Percentiles rank a stretch among this genome's conserved stretches.
Conservation (phyloP, 1,284 basidiomycete species). For the Volvariella surrecta region DNA sequence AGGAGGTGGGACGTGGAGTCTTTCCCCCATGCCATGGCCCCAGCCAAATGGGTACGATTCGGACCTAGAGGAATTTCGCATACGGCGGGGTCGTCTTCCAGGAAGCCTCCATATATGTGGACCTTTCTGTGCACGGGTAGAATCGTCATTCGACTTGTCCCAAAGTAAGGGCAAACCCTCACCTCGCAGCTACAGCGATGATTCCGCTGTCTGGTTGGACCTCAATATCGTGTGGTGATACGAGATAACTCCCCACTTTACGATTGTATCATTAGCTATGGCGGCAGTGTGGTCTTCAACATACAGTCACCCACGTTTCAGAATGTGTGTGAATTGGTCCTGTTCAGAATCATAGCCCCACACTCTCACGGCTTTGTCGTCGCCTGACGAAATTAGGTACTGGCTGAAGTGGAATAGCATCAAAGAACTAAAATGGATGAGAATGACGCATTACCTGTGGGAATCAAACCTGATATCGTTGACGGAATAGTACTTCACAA, state of each 20-base stretch:
- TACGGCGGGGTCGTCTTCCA: not conserved
- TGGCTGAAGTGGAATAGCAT: conserved; percentile 11
- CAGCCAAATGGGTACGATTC: conserved; percentile 24
- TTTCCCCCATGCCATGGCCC: conserved; percentile 47
- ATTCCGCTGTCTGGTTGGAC: conserved; percentile 25
- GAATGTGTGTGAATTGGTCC: conserved; percentile 8
- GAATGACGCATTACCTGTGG: conserved; percentile 15
- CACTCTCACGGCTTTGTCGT: conserved; percentile 22
- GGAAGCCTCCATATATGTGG: conserved; percentile 13
- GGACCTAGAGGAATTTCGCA: not conserved
- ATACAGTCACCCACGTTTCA: conserved; percentile 8
- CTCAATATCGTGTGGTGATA: conserved; percentile 22
- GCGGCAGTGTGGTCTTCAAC: too few species aligned
- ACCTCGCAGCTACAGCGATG: conserved; percentile 29
- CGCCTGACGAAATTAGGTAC: conserved; percentile 24
- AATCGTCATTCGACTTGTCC: too few species aligned
- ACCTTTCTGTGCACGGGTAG: conserved; percentile 15
- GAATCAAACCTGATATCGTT: conserved; percentile 33
- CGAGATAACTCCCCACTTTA: conserved; percentile 5
- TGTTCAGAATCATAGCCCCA: conserved; percentile 18
- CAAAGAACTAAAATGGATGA: not conserved
- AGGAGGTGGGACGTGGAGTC: conserved; percentile 29
- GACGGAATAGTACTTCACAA: conserved; percentile 29
- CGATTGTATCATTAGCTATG: not conserved
- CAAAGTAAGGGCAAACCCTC: conserved; percentile 8